These are phyloP conservation scores for Saururus chinensis DNA, from an alignment of 164 flowering plant species.

Conservation along the genomic window DNA sequence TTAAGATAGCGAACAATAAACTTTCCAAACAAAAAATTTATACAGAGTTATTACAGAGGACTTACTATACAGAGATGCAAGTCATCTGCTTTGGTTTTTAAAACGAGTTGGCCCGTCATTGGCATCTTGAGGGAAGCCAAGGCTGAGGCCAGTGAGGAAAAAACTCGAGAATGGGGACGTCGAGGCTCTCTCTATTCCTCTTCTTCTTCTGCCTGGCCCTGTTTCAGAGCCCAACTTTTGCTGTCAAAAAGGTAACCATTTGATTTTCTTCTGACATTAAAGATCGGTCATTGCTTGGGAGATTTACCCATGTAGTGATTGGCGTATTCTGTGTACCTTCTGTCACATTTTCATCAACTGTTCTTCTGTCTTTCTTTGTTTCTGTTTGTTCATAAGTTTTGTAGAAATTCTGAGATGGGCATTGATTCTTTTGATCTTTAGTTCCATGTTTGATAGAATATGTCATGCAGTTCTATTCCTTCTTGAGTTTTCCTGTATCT, in stretches of 20 bases:
- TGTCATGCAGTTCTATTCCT: background rate
- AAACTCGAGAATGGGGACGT: background rate
- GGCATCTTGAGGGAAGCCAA: no score
- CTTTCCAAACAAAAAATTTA: no score
- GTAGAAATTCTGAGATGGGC: background rate
- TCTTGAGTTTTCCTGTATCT: background rate
- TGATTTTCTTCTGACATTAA: background rate
- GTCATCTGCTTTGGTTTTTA: no score
- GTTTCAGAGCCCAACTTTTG: slow-evolving; percentile 14
- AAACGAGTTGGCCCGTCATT: no score
- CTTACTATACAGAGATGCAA: no score
- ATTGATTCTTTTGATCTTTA: background rate
- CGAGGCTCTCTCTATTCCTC: background rate
- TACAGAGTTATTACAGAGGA: no score
- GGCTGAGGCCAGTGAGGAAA: background rate
- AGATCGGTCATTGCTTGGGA: no score
- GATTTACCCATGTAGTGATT: no score
- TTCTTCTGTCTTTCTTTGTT: background rate
- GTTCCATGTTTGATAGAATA: background rate
- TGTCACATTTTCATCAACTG: no score
- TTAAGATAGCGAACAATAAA: no score
- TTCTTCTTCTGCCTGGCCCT: background rate
- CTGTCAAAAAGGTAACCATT: slow-evolving; percentile 17
- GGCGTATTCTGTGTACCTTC: no score
- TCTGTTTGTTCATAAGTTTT: background rate